Evolutionary conservation across 257 asterid genomes (phyloP), one percentile per base, ranked within the genome.

Genomic region (Henckelia pumila): DNA sequence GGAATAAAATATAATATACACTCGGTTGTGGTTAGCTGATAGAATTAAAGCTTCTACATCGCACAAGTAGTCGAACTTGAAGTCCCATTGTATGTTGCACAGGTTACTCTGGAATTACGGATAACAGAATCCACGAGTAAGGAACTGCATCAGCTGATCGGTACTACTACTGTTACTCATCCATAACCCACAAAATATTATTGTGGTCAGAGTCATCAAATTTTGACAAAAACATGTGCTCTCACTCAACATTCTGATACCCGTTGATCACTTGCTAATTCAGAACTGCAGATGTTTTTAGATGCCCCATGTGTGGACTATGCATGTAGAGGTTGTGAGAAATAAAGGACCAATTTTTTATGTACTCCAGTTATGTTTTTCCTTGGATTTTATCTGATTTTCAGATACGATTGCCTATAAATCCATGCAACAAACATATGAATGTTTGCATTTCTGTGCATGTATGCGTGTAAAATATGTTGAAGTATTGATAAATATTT

Each of bases 31-130:
- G 50, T 40, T 40, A 4, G 5, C n/a, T 1, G 13, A 13, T 40
- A 40, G n/a, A 40, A 13, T 11, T 10, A 40, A 11, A 40, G 50
- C 50, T 11, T 40, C n/a, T 40, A 11, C 1, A 13, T 40, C 3
- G 50, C 11, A 40, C 13, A 1, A 13, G 17, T 40, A 13, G 5
- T 40, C 50, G n/a, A 11, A 40, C 3, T 40, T 56, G 17, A 11
- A 17, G 23, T 40, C 57, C 17, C 29, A 71, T 71, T 56, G 53
- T 71, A 24, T 71, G 69, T 61, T 77, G 59, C 64, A 44, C 89
- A 91, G 97, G 72, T 92, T 69, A 92, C 96, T 0, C 76, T 86
- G 76, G 96, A 92, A 84, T 71, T 89, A 50, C 57, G 75, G 70
- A 62, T 89, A 75, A 77, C 80, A 0, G 79, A 82, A 76, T 71